These are phyloP conservation scores for Cymbopogon flexuosus DNA, from an alignment of 202 grass and related monocot genomes.

Conservation along the genomic window DNA sequence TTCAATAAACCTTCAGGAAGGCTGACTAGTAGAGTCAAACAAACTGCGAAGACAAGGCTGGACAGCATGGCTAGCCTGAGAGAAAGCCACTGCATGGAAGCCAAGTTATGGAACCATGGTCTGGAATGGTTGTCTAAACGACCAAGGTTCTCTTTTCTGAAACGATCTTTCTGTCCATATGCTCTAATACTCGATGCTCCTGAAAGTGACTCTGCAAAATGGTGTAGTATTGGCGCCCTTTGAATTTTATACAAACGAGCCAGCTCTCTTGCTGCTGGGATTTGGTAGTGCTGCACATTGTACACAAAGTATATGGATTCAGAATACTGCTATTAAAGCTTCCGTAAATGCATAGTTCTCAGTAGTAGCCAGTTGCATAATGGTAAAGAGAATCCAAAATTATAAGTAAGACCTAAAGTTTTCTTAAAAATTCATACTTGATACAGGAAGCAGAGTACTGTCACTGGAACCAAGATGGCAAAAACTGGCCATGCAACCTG, in stretches of 20 bases:
- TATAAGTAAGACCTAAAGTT: neutral
- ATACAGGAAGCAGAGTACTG: slow-evolving; percentile 57
- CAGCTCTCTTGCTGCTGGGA: slow-evolving; percentile 85
- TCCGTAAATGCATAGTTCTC: neutral
- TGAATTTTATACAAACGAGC: slow-evolving; percentile 83
- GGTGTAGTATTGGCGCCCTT: slow-evolving; percentile 87
- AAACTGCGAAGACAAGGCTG: slow-evolving; percentile 85
- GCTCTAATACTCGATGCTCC: slow-evolving; percentile 89
- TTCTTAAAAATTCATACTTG: slow-evolving; percentile 61
- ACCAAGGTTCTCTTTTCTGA: slow-evolving; percentile 70
- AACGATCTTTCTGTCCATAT: slow-evolving; percentile 72
- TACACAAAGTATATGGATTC: slow-evolving; percentile 20
- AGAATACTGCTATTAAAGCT: neutral
- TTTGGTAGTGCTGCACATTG: slow-evolving; percentile 73
- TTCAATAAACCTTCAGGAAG: slow-evolving; percentile 95
- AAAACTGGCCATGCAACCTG: slow-evolving; percentile 97
- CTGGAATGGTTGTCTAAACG: slow-evolving; percentile 69
- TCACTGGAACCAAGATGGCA: slow-evolving; percentile 84
- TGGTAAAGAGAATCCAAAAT: neutral
- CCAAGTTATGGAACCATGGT: slow-evolving; percentile 83
- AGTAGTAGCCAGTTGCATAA: no score
- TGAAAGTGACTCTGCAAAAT: slow-evolving; percentile 82
- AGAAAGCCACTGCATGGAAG: slow-evolving; percentile 83
- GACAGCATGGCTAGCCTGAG: slow-evolving; percentile 83
- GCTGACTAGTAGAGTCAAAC: slow-evolving; percentile 75